Conservation (phyloP, 2,329 filamentous ascomycete genomes). For the Sarocladium strictum region DNA sequence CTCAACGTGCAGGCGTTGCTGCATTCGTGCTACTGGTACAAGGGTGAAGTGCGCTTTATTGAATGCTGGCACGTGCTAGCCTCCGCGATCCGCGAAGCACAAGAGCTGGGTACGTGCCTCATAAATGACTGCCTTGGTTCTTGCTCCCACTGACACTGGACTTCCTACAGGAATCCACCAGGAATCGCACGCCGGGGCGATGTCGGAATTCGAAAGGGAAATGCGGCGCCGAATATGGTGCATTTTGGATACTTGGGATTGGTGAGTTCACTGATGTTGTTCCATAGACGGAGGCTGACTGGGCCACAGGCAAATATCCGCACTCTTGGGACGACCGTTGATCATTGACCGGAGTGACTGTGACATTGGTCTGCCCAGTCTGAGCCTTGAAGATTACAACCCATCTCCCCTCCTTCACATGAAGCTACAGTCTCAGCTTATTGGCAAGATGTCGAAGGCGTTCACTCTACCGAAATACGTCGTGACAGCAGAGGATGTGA, state of each 20-base stretch:
- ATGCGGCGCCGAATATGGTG: slow-evolving; percentile 31
- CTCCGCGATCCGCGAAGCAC: slow-evolving; percentile 28
- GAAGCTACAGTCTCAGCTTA: slow-evolving; percentile 29
- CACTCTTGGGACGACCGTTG: slow-evolving; percentile 25
- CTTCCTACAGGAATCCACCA: slow-evolving; percentile 23
- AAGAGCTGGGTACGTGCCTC: slow-evolving; percentile 24
- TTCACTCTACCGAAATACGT: slow-evolving; percentile 26
- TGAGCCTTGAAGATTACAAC: slow-evolving; percentile 24
- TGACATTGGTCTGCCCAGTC: slow-evolving; percentile 24
- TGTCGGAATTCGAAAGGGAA: slow-evolving; percentile 29
- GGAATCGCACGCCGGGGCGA: slow-evolving; percentile 19
- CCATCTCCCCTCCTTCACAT: slow-evolving; percentile 28
- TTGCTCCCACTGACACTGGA: background rate
- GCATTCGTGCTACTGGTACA: slow-evolving; percentile 32
- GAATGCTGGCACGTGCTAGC: slow-evolving; percentile 32
- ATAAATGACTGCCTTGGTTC: background rate
- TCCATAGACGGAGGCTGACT: background rate
- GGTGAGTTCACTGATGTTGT: slow-evolving; percentile 19
- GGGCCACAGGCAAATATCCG: slow-evolving; percentile 27
- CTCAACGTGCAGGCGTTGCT: slow-evolving; percentile 29
- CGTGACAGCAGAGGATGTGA: slow-evolving; percentile 21
- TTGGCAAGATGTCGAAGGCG: slow-evolving; percentile 21
- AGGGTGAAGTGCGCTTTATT: slow-evolving; percentile 28
- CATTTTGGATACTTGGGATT: slow-evolving; percentile 31
- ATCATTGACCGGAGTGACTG: slow-evolving; percentile 29